These are phyloP conservation scores for Umbelopsis sp. DNA, from an alignment of 192 early-diverging fungal genomes.

Conservation along the genomic window DNA sequence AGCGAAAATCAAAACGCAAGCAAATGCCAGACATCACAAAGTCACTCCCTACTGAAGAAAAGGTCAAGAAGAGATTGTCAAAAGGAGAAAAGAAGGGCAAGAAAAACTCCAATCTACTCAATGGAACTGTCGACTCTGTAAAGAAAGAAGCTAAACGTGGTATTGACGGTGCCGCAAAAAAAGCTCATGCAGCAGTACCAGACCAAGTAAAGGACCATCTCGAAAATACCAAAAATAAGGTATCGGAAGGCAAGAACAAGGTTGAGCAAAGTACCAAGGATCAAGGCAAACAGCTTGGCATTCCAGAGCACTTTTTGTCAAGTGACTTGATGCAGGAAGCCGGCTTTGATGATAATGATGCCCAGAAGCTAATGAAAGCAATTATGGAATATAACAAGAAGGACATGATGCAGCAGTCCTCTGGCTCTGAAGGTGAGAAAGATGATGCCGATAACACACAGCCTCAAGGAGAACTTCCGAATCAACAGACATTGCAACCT, in stretches of 20 bases:
- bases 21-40: conserved; percentile 6
- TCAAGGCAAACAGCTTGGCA: not conserved
- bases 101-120: not conserved
- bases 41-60: not conserved
- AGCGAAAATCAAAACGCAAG: not conserved
- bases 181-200: not conserved
- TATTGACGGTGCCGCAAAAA: not conserved
- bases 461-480: not conserved
- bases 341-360: not conserved
- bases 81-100: not conserved
- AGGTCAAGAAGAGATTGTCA: not conserved
- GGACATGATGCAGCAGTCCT: not conserved
- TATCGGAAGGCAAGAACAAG: not conserved
- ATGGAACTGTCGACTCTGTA: not conserved
- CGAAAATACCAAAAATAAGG: not conserved
- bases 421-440: not conserved
- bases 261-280: not conserved
- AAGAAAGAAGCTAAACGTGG: not conserved
- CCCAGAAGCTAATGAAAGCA: conserved; percentile 10
- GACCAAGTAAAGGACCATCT: not conserved
- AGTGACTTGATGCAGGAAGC: not conserved
- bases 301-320: conserved; percentile 1
- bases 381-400: conserved; percentile 7
- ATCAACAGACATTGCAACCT: not conserved
- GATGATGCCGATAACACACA: not conserved